Conservation (phyloP, 2,329 filamentous ascomycete species). For the Neocucurbitaria cava region DNA sequence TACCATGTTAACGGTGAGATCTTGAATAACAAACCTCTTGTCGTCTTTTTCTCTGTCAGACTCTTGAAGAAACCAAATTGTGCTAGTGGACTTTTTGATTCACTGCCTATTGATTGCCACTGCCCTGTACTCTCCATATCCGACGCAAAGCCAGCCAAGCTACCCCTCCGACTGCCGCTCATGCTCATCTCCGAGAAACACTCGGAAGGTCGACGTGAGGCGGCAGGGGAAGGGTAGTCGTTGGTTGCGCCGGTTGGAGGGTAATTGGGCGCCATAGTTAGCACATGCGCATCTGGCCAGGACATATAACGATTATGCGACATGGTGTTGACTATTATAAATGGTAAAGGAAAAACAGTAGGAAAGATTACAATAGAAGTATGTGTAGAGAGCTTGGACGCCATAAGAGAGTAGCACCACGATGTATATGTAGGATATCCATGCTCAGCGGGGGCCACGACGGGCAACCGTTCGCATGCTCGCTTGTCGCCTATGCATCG, state of each 20-base stretch:
- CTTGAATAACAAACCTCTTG: slow-evolving; percentile 64
- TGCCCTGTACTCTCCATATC: slow-evolving; percentile 48
- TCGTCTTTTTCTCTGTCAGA: slow-evolving; percentile 74
- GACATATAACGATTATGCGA: slow-evolving; percentile 45
- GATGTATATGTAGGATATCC: slow-evolving; percentile 44
- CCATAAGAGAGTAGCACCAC: slow-evolving; percentile 28
- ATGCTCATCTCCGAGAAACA: slow-evolving; percentile 40
- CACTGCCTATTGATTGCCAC: slow-evolving; percentile 47
- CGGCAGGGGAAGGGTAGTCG: slow-evolving; percentile 44
- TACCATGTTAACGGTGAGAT: not conserved
- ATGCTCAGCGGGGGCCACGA: slow-evolving; percentile 11
- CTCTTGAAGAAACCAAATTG: slow-evolving; percentile 67
- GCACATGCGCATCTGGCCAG: slow-evolving; percentile 42
- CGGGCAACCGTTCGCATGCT: slow-evolving; percentile 14
- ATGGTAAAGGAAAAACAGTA: slow-evolving; percentile 16
- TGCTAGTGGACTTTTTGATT: slow-evolving; percentile 46
- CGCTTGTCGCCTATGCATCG: slow-evolving; percentile 31
- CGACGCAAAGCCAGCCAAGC: slow-evolving; percentile 45
- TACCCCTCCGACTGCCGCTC: slow-evolving; percentile 40
- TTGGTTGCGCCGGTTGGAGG: slow-evolving; percentile 41
- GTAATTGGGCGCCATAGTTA: slow-evolving; percentile 47
- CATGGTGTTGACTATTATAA: slow-evolving; percentile 27
- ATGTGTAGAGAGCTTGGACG: slow-evolving; percentile 35
- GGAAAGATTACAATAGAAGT: slow-evolving; percentile 39
- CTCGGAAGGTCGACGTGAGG: slow-evolving; percentile 41